A percentile compares a stretch with the other conserved stretches of the same genome.
phyloP scores from a whole-genome alignment of 345 rosid genomes.

The Kandelia obovata region DNA sequence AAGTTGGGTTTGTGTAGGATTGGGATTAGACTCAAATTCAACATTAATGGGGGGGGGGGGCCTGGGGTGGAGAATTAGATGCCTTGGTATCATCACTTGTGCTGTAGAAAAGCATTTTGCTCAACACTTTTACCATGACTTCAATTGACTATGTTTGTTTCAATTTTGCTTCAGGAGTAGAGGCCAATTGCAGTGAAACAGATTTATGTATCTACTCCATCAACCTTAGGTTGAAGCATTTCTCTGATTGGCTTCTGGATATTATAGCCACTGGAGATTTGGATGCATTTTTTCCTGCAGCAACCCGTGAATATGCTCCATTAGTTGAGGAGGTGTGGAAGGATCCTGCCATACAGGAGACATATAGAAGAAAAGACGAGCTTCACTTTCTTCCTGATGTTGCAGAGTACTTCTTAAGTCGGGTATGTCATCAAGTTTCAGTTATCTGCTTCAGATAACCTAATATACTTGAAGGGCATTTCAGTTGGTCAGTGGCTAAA shows the following conservation, averaged over 20 bases:
- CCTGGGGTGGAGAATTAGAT: no score
- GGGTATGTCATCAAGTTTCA: constrained; percentile 40
- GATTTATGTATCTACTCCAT: constrained; percentile 61
- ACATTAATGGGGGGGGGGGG: no score
- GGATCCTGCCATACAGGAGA: constrained; percentile 93
- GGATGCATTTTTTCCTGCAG: constrained; percentile 98
- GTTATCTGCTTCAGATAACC: not conserved
- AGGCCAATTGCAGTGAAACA: constrained; percentile 35
- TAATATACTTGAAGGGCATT: constrained; percentile 1
- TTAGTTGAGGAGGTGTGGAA: constrained; percentile 97
- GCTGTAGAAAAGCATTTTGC: no score
- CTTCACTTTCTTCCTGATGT: constrained; percentile 98
- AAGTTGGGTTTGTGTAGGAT: no score
- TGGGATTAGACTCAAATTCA: no score
- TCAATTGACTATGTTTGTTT: not conserved
- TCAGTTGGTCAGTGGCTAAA: constrained; percentile 6
- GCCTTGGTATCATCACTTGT: no score
- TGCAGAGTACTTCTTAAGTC: constrained; percentile 83
- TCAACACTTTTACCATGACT: not conserved
- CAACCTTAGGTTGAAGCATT: constrained; percentile 89
- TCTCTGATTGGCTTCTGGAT: constrained; percentile 98
- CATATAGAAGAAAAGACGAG: constrained; percentile 77
- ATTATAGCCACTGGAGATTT: constrained; percentile 97
- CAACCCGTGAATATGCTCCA: constrained; percentile 98
- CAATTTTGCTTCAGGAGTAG: constrained; percentile 47